Conservation (phyloP, 75 land plant genomes). For the Cryptomeria japonica region DNA sequence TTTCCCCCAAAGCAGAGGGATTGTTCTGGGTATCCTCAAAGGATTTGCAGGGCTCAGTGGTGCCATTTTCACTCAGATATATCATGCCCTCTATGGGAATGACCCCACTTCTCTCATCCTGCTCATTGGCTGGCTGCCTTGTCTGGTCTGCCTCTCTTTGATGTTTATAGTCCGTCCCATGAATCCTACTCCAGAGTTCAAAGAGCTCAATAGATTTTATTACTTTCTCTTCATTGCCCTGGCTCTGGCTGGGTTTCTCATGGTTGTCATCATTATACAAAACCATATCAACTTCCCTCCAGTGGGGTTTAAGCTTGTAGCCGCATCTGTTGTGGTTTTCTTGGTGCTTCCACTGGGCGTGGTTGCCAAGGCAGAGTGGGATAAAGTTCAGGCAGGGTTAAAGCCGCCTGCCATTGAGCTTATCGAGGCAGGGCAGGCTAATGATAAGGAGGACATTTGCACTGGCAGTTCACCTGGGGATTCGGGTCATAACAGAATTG, state of each 20-base stretch:
- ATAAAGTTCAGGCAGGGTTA: neutral
- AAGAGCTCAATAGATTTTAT: constrained; percentile 32
- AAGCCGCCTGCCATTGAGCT: neutral
- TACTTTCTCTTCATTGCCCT: constrained; percentile 37
- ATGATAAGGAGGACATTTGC: neutral
- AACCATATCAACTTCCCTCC: constrained; percentile 21
- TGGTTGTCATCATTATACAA: constrained; percentile 43
- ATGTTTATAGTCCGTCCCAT: constrained; percentile 28
- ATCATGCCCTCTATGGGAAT: constrained; percentile 36
- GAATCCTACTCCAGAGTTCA: neutral
- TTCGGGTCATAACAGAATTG: no score
- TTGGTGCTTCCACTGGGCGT: constrained; percentile 42
- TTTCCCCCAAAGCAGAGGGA: constrained; percentile 66
- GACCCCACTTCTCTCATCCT: constrained; percentile 34
- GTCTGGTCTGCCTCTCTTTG: constrained; percentile 24
- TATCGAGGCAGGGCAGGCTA: neutral
- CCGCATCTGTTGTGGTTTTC: constrained; percentile 34
- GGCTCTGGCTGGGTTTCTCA: constrained; percentile 46
- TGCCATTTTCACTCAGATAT: constrained; percentile 60
- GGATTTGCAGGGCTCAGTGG: constrained; percentile 58
- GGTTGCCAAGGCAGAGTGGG: constrained; percentile 34
- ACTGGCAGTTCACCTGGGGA: neutral
- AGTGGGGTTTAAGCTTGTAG: constrained; percentile 13
- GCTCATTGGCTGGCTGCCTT: constrained; percentile 49
- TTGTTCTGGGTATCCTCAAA: constrained; percentile 66